Percentiles rank a stretch among this genome's conserved stretches.
Evolutionary conservation across 1,284 basidiomycete genomes (phyloP).

Genomic region (Ustilago shanxiensis): DNA sequence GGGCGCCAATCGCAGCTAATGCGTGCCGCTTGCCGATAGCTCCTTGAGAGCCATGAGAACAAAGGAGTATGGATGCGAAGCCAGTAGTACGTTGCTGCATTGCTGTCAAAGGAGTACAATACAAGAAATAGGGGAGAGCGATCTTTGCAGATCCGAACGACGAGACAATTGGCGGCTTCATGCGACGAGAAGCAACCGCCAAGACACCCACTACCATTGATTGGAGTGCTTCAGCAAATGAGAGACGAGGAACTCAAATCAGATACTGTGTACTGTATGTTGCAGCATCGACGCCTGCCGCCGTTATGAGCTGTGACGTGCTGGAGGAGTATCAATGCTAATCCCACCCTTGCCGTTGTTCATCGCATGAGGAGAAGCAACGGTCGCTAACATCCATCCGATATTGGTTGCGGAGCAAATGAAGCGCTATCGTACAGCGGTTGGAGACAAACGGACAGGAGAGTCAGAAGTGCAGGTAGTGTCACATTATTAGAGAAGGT

Average conservation of each 20-base stretch:
- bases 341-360: neutral
- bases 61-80: neutral
- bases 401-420: neutral
- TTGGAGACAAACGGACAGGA: neutral
- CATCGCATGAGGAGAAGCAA: neutral
- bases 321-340: neutral
- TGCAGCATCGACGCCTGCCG: neutral
- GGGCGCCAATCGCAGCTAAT: neutral
- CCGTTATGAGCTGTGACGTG: neutral
- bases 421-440: neutral
- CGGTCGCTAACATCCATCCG: neutral
- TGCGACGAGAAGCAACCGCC: neutral
- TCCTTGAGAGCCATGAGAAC: neutral
- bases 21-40: neutral
- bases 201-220: too few relatives aligned
- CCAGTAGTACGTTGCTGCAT: neutral
- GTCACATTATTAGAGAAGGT: neutral
- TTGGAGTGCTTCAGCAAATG: too few relatives aligned
- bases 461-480: too few relatives aligned
- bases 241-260: too few relatives aligned
- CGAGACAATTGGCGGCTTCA: neutral
- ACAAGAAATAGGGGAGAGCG: constrained; percentile 1
- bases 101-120: neutral
- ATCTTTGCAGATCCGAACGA: constrained; percentile 1
- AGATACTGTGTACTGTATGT: too few relatives aligned